phyloP scores from a whole-genome alignment of 371 early-diverging fungal species.

The Entomophthora muscae region DNA sequence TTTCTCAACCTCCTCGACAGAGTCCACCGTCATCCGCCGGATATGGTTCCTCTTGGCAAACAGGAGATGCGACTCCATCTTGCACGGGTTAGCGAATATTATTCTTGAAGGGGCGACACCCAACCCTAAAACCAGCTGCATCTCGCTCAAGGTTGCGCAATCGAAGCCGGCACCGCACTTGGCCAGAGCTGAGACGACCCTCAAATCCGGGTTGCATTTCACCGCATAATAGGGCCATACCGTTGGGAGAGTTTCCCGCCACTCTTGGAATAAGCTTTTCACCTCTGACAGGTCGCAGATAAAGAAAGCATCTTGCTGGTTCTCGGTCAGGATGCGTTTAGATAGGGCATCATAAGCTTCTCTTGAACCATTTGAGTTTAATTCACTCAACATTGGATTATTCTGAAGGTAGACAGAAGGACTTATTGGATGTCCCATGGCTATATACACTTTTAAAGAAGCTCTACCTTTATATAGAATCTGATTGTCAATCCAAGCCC shows the following conservation, averaged over 20 bases:
- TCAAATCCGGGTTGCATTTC: slow-evolving; percentile 88
- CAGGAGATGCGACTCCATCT: slow-evolving; percentile 83
- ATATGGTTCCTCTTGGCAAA: slow-evolving; percentile 63
- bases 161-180: slow-evolving; percentile 82
- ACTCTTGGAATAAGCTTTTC: too few species aligned
- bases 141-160: slow-evolving; percentile 78
- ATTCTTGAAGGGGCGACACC: slow-evolving; percentile 65
- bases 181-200: slow-evolving; percentile 67
- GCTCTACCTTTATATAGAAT: too few species aligned
- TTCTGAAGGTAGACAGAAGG: too few species aligned
- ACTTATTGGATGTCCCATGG: too few species aligned
- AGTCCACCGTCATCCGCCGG: slow-evolving; percentile 92
- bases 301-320: too few species aligned
- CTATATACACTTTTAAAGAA: too few species aligned
- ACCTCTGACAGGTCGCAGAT: too few species aligned
- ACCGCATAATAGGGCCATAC: slow-evolving; percentile 92
- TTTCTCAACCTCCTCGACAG: slow-evolving; percentile 90
- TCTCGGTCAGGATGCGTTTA: too few species aligned
- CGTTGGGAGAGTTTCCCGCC: slow-evolving; percentile 64
- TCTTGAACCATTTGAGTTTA: too few species aligned
- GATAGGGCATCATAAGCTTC: too few species aligned
- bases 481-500: too few species aligned
- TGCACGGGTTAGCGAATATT: slow-evolving; percentile 97
- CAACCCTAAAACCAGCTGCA: slow-evolving; percentile 56
- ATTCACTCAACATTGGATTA: too few species aligned